Conservation (phyloP, 2,329 filamentous ascomycete genomes). For the Sporothrix pseudoabietina region DNA sequence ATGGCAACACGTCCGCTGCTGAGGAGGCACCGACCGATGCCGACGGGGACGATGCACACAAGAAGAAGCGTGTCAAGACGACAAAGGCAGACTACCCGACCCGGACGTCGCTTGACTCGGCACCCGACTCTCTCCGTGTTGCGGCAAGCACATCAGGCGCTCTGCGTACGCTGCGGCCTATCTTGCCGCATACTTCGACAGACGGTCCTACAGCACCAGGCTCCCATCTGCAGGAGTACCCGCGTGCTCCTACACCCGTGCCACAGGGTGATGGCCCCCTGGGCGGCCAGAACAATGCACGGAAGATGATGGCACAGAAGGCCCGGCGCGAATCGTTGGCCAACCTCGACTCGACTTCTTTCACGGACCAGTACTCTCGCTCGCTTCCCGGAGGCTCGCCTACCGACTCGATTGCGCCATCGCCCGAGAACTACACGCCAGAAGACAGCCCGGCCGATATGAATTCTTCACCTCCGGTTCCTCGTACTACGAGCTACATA, state of each 20-base stretch:
- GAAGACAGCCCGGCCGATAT: slow-evolving; percentile 77
- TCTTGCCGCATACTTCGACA: slow-evolving; percentile 53
- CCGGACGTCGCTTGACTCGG: slow-evolving; percentile 69
- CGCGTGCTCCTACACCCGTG: slow-evolving; percentile 75
- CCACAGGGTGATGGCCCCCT: slow-evolving; percentile 51
- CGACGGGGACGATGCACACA: slow-evolving; percentile 60
- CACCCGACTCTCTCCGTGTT: slow-evolving; percentile 80
- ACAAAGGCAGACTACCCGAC: slow-evolving; percentile 62
- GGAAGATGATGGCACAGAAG: slow-evolving; percentile 49
- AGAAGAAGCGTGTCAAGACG: slow-evolving; percentile 78
- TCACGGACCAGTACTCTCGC: slow-evolving; percentile 41
- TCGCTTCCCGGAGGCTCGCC: slow-evolving; percentile 59
- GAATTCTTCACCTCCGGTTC: slow-evolving; percentile 85
- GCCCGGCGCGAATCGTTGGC: slow-evolving; percentile 59
- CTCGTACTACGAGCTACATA: slow-evolving; percentile 58
- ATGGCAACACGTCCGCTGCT: slow-evolving; percentile 73
- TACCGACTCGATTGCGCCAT: slow-evolving; percentile 54
- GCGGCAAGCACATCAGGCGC: slow-evolving; percentile 88
- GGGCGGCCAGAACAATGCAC: slow-evolving; percentile 36
- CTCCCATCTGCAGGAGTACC: slow-evolving; percentile 68
- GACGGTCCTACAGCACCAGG: slow-evolving; percentile 41
- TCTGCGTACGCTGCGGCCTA: slow-evolving; percentile 78
- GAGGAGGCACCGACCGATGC: slow-evolving; percentile 60
- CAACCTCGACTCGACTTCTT: slow-evolving; percentile 41
- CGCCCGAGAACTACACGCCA: slow-evolving; percentile 55